Evolutionary conservation across 352 stramenopile genomes (phyloP), one percentile per base, ranked within the genome.

Genomic region (Globisporangium camurandrum): DNA sequence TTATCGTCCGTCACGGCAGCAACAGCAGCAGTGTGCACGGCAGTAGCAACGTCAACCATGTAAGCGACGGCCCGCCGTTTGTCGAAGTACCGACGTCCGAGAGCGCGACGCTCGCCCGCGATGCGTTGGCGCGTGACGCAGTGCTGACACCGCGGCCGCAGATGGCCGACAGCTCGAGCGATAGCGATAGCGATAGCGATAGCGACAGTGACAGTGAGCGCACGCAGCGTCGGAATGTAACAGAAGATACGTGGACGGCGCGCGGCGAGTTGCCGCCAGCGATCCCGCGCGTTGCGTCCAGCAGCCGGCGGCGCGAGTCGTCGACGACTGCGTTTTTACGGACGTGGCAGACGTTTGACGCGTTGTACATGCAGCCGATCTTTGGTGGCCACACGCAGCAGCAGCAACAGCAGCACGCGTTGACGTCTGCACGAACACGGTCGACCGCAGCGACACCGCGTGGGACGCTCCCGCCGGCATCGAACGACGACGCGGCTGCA

Each of bases 331-430:
- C 68, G 31, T 86, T 91, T 51, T 86, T 91, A 57, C 80, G 75
- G 19, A 75, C 66, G 37, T 93, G 82, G 82, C 74, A 91, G 57
- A 62, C 64, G 10, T 88, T 93, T 54, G 82, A 93, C 53, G 64
- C 64, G 26, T 71, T 65, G 39, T 89, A 84, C 63, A 81, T 93
- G 71, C 79, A 91, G 54, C 82, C 78, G 16, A 71, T 88, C 27
- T 93, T 93, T 47, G 82, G 82, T 33, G 79, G 82, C 17, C 68
- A 59, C 38, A 70, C 70, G 34, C 44, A 66, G 27, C 56, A 66
- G 20, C 47, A 72, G 7, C 28, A 34, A 11, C 28, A 34, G 30
- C 30, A 34, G 30, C 30, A 34, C 14, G 30, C 3, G 30, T 12
- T n/a, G n/a, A n/a, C n/a, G n/a, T n/a, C n/a, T n/a, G n/a, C n/a